A percentile compares a stretch with the other conserved stretches of the same genome.
phyloP scores from a whole-genome alignment of 106 monocot genomes.

The Phalaenopsis equestris region DNA sequence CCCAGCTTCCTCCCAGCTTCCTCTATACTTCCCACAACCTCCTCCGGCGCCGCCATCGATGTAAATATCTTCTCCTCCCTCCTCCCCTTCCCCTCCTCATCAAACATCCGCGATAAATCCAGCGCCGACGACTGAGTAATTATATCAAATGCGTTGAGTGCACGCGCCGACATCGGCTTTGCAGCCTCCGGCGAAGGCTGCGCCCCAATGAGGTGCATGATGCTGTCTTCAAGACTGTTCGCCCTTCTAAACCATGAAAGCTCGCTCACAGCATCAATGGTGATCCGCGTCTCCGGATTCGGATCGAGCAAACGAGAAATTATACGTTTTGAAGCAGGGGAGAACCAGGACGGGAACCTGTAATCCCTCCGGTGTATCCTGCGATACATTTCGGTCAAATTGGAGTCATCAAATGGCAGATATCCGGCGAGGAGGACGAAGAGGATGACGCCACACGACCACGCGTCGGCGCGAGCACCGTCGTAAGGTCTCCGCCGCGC shows the following conservation, averaged over 20 bases:
- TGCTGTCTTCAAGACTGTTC: constrained; percentile 7
- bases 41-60: constrained; percentile 12
- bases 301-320: constrained; percentile 43
- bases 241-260: constrained; percentile 21
- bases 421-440: constrained; percentile 34
- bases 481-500: constrained; percentile 29
- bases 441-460: constrained; percentile 60
- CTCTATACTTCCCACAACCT: constrained; percentile 13
- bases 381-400: constrained; percentile 34
- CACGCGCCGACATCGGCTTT: constrained; percentile 7
- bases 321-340: constrained; percentile 21
- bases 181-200: background rate
- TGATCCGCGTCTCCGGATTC: constrained; percentile 36
- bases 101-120: constrained; percentile 28
- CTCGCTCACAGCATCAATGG: constrained; percentile 26
- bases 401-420: constrained; percentile 51
- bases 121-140: constrained; percentile 24
- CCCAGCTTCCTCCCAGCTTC: constrained; percentile 17
- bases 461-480: constrained; percentile 45
- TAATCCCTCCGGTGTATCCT: constrained; percentile 25
- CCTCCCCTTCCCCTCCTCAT: background rate
- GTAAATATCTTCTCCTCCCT: constrained; percentile 21
- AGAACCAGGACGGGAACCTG: constrained; percentile 40
- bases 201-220: background rate
- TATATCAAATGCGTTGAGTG: constrained; percentile 29